phyloP scores from a whole-genome alignment of 148 eudicot genomes.

The Silene uniflora region DNA sequence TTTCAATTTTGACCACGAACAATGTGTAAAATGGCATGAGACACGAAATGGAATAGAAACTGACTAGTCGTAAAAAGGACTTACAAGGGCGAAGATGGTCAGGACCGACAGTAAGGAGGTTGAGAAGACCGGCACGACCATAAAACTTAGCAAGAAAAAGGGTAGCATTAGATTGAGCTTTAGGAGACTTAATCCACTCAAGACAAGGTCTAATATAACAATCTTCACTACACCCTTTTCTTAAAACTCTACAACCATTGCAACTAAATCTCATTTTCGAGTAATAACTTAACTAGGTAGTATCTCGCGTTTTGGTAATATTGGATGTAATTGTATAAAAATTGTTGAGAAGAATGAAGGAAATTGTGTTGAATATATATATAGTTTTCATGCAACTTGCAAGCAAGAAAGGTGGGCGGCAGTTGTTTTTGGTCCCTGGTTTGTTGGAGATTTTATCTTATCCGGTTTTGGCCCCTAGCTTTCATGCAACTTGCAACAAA shows the following conservation, averaged over 20 bases:
- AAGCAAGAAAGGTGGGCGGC: background rate
- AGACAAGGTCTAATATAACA: constrained; percentile 71
- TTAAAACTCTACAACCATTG: constrained; percentile 74
- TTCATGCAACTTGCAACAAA: background rate
- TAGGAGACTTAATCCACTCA: constrained; percentile 62
- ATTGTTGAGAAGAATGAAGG: background rate
- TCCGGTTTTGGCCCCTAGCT: background rate
- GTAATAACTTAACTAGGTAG: background rate
- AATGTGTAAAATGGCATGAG: too few species aligned
- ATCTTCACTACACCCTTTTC: constrained; percentile 68
- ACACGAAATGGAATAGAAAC: background rate
- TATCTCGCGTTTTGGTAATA: too few species aligned
- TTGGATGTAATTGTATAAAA: too few species aligned
- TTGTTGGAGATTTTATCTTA: background rate
- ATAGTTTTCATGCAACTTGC: too few species aligned
- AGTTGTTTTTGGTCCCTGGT: background rate
- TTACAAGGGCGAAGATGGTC: constrained; percentile 72
- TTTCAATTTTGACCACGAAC: too few species aligned
- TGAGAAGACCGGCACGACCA: constrained; percentile 86
- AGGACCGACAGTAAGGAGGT: constrained; percentile 69
- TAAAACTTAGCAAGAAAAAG: constrained; percentile 83
- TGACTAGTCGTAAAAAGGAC: background rate
- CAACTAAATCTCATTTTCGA: constrained; percentile 65
- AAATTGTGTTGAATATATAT: background rate
- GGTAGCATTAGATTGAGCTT: constrained; percentile 74